Evolutionary conservation across 768 basidiomycete species (phyloP).

Genomic region (Clitopilus passeckerianus): DNA sequence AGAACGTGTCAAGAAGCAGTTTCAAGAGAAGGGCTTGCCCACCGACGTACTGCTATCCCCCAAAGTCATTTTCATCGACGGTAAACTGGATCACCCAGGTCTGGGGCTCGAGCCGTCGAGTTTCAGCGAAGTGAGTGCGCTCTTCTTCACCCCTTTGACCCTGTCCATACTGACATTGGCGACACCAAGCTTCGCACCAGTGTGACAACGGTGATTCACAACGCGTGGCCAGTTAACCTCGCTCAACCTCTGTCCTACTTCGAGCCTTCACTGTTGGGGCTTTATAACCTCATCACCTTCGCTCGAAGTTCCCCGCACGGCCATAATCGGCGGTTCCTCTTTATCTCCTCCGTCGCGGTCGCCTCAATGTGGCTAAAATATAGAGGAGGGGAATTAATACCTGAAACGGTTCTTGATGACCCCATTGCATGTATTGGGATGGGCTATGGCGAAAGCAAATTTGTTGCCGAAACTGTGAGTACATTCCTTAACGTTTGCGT

Average conservation of each 20-base stretch:
- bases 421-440: not conserved
- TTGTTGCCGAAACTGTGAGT: not conserved
- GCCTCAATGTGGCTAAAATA: constrained; percentile 12
- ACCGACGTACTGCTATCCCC: not conserved
- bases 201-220: constrained; percentile 29
- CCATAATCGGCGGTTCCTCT: constrained; percentile 17
- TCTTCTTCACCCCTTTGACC: not conserved
- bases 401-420: not conserved
- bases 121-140: not conserved
- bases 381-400: constrained; percentile 9
- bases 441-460: constrained; percentile 1
- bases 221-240: constrained; percentile 36
- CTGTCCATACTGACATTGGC: not conserved
- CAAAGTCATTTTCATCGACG: not conserved
- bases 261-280: constrained; percentile 26
- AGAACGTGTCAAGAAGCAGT: not conserved
- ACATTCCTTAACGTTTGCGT: not conserved
- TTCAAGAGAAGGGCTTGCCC: not conserved
- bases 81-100: not conserved
- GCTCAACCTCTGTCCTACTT: constrained; percentile 30
- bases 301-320: constrained; percentile 10
- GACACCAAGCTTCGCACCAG: not conserved
- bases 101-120: not conserved
- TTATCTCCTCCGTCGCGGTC: constrained; percentile 26
- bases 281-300: constrained; percentile 23